Base-by-base conservation (phyloP, 805 yeast genomes). In the Zygosaccharomyces kombuchaensis region DNA sequence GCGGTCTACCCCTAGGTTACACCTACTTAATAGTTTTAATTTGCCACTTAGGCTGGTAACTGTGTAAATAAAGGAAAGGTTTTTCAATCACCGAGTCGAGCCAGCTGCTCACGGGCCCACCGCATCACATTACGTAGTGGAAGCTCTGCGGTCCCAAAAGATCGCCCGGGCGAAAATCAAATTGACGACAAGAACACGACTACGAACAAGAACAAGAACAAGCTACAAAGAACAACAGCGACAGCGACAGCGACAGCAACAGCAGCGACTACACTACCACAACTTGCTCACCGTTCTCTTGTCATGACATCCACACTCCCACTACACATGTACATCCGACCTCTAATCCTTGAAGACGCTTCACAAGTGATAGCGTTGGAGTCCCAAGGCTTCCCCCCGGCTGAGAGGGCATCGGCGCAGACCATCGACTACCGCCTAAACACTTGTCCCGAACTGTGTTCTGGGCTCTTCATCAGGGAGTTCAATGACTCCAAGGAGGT, bases 361-460 rank as follows among this genome's bases (percentile, higher is more conserved):
- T 80, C 77, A 26, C 80, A 79, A 57, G 81, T 82, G 27, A 57
- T 69, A 13, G 75, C 62, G 10, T 72, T 90, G 34, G 98, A 91
- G 63, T 62, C 64, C 5, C 62, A 66, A 39, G 88, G 95, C 6
- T 88, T 90, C 66, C 80, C 85, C 2, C 80, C 77, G 29, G 60
- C 66, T 10, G 95, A 88, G 68, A 74, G 95, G 47, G 82, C 87
- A 36, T 63, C 86, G 9, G 59, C 58, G n/a, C 87, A 81, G 41
- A 81, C 77, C 53, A 65, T 80, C 44, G 69, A 68, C 52, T 91
- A 87, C 70, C 75, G 97, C 56, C 72, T 91, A 52, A 74, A 75
- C 1, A 80, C 71, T 3, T 90, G 97, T 63, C 98, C 98, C 8
- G 99, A 91, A 64, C 76, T 91, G 46, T 81, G 93, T 53, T 80